Evolutionary conservation across 2,329 filamentous ascomycete genomes (phyloP), one percentile per base, ranked within the genome.

Genomic region (Aureobasidium melanogenum): DNA sequence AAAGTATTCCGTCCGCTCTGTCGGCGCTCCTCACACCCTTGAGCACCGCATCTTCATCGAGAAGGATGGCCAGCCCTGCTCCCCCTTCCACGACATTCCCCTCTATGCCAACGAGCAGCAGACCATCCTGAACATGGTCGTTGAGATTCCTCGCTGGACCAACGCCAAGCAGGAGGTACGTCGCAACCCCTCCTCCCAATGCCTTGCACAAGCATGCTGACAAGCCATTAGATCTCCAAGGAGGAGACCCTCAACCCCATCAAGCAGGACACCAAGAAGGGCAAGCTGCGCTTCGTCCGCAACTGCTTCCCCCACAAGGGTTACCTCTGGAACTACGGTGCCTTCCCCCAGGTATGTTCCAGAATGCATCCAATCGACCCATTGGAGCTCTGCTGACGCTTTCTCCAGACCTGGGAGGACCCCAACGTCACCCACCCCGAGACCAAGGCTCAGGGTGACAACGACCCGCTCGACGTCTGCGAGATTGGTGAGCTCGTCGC

Each of bases 231-330:
- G 92, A 97, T 97, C 83, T 96, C 89, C 83, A 97, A 97, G 84
- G 92, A 97, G 75, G 94, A 99, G 79, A 84, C 89, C 73, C 88
- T 97, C 76, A 97, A 97, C 84, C 93, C 93, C 75, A 96, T 97
- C 83, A 97, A 97, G 88, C 94, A 99, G 83, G 94, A 99, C 77
- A 85, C 86, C 78, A 97, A 99, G 89, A 97, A 99, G 85, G 94
- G 93, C 85, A 97, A 97, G 86, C 91, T 97, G 72, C 90, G 94
- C 74, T 99, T 88, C 77, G 94, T 99, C 76, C 91, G 94, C 81
- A 99, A 99, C 88, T 99, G 94, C 88, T 99, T 99, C 86, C 94
- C 94, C 71, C 94, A 99, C 88, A 97, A 99, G 86, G 94, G 94
- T 69, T 99, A 99, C 80, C 90, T 99, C 71, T 99, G 94, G 94